Evolutionary conservation across 768 basidiomycete species (phyloP).

Genomic region (Mycena sanguinolenta): DNA sequence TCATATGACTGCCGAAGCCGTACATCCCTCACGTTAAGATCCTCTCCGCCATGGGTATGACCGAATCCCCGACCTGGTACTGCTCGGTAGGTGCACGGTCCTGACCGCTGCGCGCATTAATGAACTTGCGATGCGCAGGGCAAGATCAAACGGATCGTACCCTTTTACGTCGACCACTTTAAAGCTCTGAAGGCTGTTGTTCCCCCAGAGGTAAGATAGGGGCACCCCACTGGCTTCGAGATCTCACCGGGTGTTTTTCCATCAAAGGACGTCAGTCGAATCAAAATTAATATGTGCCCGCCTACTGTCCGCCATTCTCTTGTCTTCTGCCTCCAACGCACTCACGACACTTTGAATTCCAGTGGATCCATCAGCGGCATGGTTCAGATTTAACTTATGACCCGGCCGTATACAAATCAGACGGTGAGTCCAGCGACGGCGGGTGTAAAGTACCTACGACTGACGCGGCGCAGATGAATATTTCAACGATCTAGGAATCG

Average conservation of each 20-base stretch:
- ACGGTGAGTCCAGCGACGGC: slow-evolving; percentile 54
- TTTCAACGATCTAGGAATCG: slow-evolving; percentile 62
- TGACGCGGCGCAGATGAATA: slow-evolving; percentile 56
- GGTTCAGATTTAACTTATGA: slow-evolving; percentile 71
- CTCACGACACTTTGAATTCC: no score
- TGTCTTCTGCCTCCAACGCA: no score
- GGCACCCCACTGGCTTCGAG: slow-evolving; percentile 3
- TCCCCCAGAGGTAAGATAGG: slow-evolving; percentile 59
- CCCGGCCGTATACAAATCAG: slow-evolving; percentile 69
- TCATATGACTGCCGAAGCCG: slow-evolving; percentile 40
- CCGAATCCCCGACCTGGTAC: slow-evolving; percentile 55
- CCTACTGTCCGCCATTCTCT: no score
- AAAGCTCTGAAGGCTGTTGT: slow-evolving; percentile 71
- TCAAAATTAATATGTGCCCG: slow-evolving; percentile 81
- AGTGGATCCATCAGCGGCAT: slow-evolving; percentile 81
- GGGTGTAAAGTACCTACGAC: neutral
- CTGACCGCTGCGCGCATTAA: slow-evolving; percentile 27
- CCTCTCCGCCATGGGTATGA: slow-evolving; percentile 56
- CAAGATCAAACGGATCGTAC: slow-evolving; percentile 72
- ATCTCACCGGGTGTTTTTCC: slow-evolving; percentile 19
- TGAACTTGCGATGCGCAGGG: slow-evolving; percentile 54
- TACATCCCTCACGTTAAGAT: slow-evolving; percentile 63
- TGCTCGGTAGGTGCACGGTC: slow-evolving; percentile 53
- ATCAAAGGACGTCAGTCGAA: slow-evolving; percentile 69
- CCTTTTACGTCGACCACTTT: slow-evolving; percentile 76